These are phyloP conservation scores for Furcasterigmium sp. DNA, from an alignment of 2,329 filamentous ascomycete genomes.

Conservation along the genomic window DNA sequence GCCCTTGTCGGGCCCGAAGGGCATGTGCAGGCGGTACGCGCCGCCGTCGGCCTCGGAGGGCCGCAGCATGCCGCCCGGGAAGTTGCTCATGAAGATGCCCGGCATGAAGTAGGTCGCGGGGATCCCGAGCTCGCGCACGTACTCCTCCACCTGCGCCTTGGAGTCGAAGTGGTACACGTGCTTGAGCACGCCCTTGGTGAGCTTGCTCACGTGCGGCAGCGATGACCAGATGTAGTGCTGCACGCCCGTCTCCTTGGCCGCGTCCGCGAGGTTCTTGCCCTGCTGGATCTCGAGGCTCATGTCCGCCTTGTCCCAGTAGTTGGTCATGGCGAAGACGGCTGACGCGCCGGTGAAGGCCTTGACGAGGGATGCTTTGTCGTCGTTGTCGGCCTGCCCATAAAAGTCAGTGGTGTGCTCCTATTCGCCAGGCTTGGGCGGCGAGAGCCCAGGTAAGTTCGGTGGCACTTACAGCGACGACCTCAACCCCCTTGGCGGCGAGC, in stretches of 20 bases:
- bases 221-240: slow-evolving; percentile 40
- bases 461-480: slow-evolving; percentile 38
- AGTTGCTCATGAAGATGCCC: slow-evolving; percentile 49
- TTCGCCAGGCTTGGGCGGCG: no score
- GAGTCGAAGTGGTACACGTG: slow-evolving; percentile 48
- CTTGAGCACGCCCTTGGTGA: slow-evolving; percentile 31
- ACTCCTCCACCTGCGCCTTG: slow-evolving; percentile 51
- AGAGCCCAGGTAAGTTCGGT: slow-evolving; percentile 1
- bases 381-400: slow-evolving; percentile 43
- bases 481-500: slow-evolving; percentile 38
- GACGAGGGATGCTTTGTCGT: slow-evolving; percentile 36
- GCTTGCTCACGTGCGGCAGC: slow-evolving; percentile 31
- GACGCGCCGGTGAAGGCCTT: slow-evolving; percentile 38
- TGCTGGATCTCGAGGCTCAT: slow-evolving; percentile 35
- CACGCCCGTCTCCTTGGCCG: slow-evolving; percentile 35
- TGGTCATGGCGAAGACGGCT: slow-evolving; percentile 48
- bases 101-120: slow-evolving; percentile 47
- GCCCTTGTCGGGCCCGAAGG: slow-evolving; percentile 19
- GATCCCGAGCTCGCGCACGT: slow-evolving; percentile 41
- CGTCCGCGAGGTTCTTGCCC: slow-evolving; percentile 42
- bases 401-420: no score
- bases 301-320: slow-evolving; percentile 41
- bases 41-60: slow-evolving; percentile 21
- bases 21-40: slow-evolving; percentile 24
- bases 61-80: slow-evolving; percentile 22